Evolutionary conservation across 139 green algal species (phyloP).

Genomic region (Volvox reticuliferus): DNA sequence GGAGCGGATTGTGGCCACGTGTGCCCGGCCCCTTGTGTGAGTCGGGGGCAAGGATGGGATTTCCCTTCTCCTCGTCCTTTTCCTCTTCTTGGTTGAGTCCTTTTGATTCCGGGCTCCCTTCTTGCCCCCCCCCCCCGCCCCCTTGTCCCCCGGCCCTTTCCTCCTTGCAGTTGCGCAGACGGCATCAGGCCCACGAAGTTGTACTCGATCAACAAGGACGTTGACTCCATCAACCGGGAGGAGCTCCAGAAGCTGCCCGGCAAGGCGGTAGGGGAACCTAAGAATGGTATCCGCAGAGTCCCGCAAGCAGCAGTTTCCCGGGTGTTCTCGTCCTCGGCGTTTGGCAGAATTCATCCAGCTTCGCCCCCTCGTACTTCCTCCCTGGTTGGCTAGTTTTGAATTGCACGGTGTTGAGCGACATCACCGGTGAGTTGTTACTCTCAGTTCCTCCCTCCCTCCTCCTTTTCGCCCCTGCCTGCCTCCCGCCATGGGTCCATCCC

Average conservation of each 20-base stretch:
- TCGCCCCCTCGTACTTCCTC: no score
- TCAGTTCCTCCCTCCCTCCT: no score
- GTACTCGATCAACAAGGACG: conserved; percentile 75
- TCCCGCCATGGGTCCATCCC: no score
- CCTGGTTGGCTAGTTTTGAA: no score
- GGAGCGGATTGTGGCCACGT: background rate
- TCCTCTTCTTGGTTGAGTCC: background rate
- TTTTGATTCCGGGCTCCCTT: background rate
- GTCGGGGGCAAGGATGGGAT: background rate
- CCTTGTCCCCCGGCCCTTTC: conserved; percentile 22
- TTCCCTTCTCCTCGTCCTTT: background rate
- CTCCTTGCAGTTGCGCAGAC: conserved; percentile 18
- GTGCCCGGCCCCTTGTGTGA: conserved; percentile 20
- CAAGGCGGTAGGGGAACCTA: background rate
- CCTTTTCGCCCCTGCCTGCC: no score
- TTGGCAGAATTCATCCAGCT: no score
- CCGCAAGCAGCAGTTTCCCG: no score
- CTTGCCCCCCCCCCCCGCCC: background rate
- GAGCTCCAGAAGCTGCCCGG: conserved; percentile 64
- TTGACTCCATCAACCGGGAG: conserved; percentile 67
- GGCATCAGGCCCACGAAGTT: conserved; percentile 77
- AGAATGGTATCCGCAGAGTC: no score
- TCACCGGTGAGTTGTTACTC: no score
- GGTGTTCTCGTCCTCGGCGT: no score
- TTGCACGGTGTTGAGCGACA: no score